phyloP scores from a whole-genome alignment of 2,329 filamentous ascomycete genomes.

The Aaosphaeria pasadenensis region DNA sequence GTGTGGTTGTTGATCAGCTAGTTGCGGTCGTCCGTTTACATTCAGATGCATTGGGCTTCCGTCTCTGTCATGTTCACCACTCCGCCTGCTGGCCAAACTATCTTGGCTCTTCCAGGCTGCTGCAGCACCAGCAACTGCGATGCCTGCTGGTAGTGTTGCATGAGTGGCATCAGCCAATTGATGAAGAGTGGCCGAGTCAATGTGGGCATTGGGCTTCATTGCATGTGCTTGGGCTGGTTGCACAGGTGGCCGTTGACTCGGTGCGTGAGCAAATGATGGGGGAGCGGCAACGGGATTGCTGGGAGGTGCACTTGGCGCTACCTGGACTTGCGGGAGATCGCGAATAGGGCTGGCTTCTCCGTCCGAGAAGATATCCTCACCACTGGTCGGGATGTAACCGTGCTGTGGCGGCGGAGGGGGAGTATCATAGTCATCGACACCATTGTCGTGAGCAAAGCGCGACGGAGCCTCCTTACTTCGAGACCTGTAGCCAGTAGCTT shows the following conservation, averaged over 20 bases:
- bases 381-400: constrained; percentile 11
- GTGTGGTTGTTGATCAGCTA: constrained; percentile 58
- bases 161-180: constrained; percentile 73
- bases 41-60: constrained; percentile 28
- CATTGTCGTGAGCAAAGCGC: constrained; percentile 35
- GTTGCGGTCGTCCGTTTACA: constrained; percentile 49
- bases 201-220: constrained; percentile 75
- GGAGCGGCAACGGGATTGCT: constrained; percentile 76
- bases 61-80: constrained; percentile 26
- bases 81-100: constrained; percentile 25
- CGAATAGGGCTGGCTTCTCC: constrained; percentile 26
- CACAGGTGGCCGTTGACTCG: constrained; percentile 66
- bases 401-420: constrained; percentile 15
- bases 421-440: constrained; percentile 39
- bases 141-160: constrained; percentile 38
- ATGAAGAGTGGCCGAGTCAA: constrained; percentile 77
- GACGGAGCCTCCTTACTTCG: constrained; percentile 41
- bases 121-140: constrained; percentile 39
- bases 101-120: constrained; percentile 39
- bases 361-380: constrained; percentile 20
- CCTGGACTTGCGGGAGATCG: constrained; percentile 29
- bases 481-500: constrained; percentile 44
- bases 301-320: constrained; percentile 42
- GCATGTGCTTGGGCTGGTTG: constrained; percentile 74
- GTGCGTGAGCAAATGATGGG: constrained; percentile 74